Evolutionary conservation across 1,284 basidiomycete genomes (phyloP), one percentile per base, ranked within the genome.

Genomic region (Rhodotorula mucilaginosa): DNA sequence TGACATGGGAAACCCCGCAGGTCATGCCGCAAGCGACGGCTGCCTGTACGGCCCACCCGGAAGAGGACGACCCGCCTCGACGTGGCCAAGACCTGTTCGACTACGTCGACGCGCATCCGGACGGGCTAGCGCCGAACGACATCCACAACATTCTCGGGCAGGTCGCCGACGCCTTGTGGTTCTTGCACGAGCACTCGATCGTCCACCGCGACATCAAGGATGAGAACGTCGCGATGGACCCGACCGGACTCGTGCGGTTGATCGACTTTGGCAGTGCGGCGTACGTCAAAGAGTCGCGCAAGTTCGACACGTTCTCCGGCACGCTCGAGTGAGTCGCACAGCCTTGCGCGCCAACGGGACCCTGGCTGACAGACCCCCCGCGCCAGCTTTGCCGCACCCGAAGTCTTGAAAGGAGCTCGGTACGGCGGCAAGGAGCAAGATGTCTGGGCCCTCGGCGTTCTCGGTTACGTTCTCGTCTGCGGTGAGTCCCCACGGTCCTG

Each of bases 201-300:
- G 95, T 99, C 12, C 96, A 99, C 82, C 92, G 96, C 72, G 97
- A 99, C 80, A 89, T 99, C 82, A 99, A 99, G 83, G 96, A 99
- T 79, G 96, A 99, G 65, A 99, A 99, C 80, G 93, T 99, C 52
- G 84, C 86, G 47, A 79, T 86, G 34, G 83, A 84, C 71, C 81
- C 82, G 2, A 61, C 79, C 5, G 83, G 83, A 19, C 82, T 88
- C 79, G 94, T 91, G 79, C 91, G 98, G 81, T 82, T 99, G 76
- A 99, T 99, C 81, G 96, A 99, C 81, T 80, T 80, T 69, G 79
- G 79, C 23, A 76, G 72, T 52, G 79, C 79, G 10, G 79, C 79
- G 13, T 80, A 80, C 62, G 76, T 80, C 62, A 76, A 75, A 57
- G 79, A 79, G 49, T 78, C 78, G 0, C 72, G 75, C 46, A 78